phyloP scores from a whole-genome alignment of 176 grass and related monocot genomes.

The Oryza punctata region DNA sequence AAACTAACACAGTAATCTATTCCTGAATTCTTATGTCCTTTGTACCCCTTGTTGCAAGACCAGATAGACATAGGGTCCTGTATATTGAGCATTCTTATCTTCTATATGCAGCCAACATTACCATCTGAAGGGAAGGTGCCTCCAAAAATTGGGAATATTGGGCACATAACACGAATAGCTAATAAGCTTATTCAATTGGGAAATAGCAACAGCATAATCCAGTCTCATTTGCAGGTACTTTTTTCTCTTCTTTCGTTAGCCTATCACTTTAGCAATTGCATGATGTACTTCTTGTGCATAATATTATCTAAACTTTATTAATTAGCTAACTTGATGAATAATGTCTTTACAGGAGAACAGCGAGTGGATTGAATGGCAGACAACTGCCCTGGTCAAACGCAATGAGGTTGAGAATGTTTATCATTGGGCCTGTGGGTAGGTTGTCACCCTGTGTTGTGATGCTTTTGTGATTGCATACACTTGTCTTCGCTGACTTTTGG shows the following conservation, averaged over 20 bases:
- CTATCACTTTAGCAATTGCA: slow-evolving; percentile 6
- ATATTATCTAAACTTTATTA: background rate
- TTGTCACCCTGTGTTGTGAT: background rate
- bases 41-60: slow-evolving; percentile 1
- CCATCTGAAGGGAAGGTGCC: slow-evolving; percentile 54
- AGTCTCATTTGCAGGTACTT: slow-evolving; percentile 66
- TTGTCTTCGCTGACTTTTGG: background rate
- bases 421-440: slow-evolving; percentile 82
- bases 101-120: slow-evolving; percentile 54
- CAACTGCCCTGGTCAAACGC: slow-evolving; percentile 54
- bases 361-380: slow-evolving; percentile 70
- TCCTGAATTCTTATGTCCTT: slow-evolving; percentile 9
- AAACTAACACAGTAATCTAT: slow-evolving; percentile 54
- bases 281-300: slow-evolving; percentile 8
- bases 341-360: slow-evolving; percentile 50
- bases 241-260: background rate
- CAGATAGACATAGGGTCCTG: background rate
- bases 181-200: slow-evolving; percentile 82
- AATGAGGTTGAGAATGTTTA: slow-evolving; percentile 72
- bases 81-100: slow-evolving; percentile 16
- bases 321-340: slow-evolving; percentile 18
- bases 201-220: slow-evolving; percentile 58
- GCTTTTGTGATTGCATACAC: background rate
- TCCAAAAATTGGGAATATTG: slow-evolving; percentile 71
- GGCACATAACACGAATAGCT: slow-evolving; percentile 74